phyloP scores from a whole-genome alignment of 805 yeast species.

The Monosporozyma yasuniensis region DNA sequence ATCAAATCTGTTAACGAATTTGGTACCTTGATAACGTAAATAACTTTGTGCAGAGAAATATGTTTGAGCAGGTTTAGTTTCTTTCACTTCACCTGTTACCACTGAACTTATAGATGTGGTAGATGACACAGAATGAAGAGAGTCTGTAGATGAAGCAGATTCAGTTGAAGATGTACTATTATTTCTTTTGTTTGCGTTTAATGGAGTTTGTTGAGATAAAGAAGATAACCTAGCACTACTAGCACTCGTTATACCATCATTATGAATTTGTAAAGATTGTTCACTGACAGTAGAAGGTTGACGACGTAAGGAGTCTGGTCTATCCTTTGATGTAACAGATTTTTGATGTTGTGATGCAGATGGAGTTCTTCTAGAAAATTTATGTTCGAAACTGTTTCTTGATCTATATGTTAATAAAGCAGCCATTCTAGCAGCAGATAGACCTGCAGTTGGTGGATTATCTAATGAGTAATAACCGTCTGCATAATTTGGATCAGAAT shows the following conservation, averaged over 20 bases:
- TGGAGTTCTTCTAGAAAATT: conserved; percentile 81
- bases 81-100: conserved; percentile 16
- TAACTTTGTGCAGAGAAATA: conserved; percentile 94
- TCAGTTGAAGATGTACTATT: conserved; percentile 11
- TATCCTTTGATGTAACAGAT: conserved; percentile 8
- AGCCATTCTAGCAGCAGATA: conserved; percentile 96
- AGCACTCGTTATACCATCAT: conserved; percentile 57
- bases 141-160: conserved; percentile 16
- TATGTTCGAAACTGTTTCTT: conserved; percentile 79
- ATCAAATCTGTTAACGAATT: conserved; percentile 83
- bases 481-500: conserved; percentile 85
- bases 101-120: conserved; percentile 21
- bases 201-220: conserved; percentile 2
- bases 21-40: conserved; percentile 86
- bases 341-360: conserved; percentile 31
- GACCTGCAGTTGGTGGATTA: conserved; percentile 79
- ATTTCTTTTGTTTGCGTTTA: conserved; percentile 1
- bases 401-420: conserved; percentile 90
- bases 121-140: conserved; percentile 27
- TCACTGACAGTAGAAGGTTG: conserved; percentile 45
- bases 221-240: conserved; percentile 4
- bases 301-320: not conserved
- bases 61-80: conserved; percentile 35
- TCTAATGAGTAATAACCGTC: conserved; percentile 77
- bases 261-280: conserved; percentile 77